Percentiles rank a stretch among this genome's conserved stretches.
phyloP scores from a whole-genome alignment of 768 basidiomycete genomes.

The Strobilomyces dryophilus region DNA sequence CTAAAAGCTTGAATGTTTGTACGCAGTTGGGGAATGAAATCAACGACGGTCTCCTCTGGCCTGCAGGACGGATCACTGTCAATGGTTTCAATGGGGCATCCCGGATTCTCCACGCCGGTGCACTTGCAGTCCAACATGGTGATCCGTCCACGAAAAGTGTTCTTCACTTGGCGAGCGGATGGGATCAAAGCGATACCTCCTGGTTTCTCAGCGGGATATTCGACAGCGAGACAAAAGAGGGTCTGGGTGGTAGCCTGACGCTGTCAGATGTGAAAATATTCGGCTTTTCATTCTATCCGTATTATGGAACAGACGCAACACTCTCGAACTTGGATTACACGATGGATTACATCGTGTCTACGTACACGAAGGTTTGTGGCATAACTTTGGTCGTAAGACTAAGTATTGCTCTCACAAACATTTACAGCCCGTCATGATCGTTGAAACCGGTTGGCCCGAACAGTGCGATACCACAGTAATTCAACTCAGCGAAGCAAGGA shows the following conservation, averaged over 20 bases:
- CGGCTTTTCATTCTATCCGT: slow-evolving; percentile 10
- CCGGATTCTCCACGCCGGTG: slow-evolving; percentile 36
- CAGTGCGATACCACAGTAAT: not conserved
- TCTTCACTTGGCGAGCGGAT: slow-evolving; percentile 11
- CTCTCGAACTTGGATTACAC: slow-evolving; percentile 6
- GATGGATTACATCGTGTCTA: slow-evolving; percentile 5
- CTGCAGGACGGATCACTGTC: slow-evolving; percentile 1
- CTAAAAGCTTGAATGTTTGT: not conserved
- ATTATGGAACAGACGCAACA: slow-evolving; percentile 5
- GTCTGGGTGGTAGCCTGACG: slow-evolving; percentile 3
- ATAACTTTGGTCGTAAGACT: not conserved
- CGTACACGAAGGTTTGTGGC: slow-evolving; percentile 6
- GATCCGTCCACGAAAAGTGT: slow-evolving; percentile 3
- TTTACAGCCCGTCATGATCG: slow-evolving; percentile 8
- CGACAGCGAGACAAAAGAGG: not conserved
- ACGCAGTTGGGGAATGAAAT: slow-evolving; percentile 13
- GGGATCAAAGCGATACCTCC: slow-evolving; percentile 1
- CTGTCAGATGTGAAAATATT: slow-evolving; percentile 8
- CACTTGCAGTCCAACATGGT: slow-evolving; percentile 6
- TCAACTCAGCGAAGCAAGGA: slow-evolving; percentile 9
- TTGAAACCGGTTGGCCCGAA: slow-evolving; percentile 12
- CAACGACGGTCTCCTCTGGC: slow-evolving; percentile 10
- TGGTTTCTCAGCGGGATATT: slow-evolving; percentile 9
- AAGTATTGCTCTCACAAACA: not conserved
- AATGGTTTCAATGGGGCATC: slow-evolving; percentile 6